phyloP scores from a whole-genome alignment of 345 rosid genomes.

The Populus simonii region DNA sequence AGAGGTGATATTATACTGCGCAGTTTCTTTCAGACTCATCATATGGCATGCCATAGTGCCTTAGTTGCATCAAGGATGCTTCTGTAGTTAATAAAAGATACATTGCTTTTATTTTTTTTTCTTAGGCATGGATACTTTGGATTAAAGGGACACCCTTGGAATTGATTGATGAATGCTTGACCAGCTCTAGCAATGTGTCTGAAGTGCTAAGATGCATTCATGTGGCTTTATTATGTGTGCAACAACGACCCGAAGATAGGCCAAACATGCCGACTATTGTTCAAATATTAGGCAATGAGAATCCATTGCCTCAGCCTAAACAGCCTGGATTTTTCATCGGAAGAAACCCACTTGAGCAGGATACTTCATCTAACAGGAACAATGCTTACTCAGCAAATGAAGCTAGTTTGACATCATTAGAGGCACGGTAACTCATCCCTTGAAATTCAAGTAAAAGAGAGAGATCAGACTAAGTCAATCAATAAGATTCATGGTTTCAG shows the following conservation, averaged over 20 bases:
- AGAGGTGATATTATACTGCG: background rate
- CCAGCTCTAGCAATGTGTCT: background rate
- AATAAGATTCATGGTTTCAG: no score
- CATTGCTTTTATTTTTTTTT: background rate
- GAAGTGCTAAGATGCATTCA: background rate
- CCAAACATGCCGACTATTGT: no score
- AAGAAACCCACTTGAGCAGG: background rate
- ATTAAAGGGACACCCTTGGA: background rate
- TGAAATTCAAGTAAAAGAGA: no score
- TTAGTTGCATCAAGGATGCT: background rate
- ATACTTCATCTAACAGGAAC: background rate
- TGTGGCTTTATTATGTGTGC: background rate
- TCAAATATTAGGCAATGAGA: no score
- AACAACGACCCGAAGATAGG: no score
- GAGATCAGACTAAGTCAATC: no score
- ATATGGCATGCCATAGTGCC: background rate
- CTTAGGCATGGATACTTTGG: slow-evolving; percentile 7
- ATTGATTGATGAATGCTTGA: background rate
- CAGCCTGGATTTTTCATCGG: slow-evolving; percentile 5
- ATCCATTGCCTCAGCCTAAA: background rate
- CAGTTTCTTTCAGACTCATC: background rate
- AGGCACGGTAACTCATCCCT: no score
- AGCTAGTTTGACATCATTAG: no score
- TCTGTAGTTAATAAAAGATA: no score
- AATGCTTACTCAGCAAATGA: no score